Percentiles rank a stretch among this genome's conserved stretches.
Evolutionary conservation across 2,329 filamentous ascomycete genomes (phyloP).

Genomic region (Pseudocercospora cruenta): DNA sequence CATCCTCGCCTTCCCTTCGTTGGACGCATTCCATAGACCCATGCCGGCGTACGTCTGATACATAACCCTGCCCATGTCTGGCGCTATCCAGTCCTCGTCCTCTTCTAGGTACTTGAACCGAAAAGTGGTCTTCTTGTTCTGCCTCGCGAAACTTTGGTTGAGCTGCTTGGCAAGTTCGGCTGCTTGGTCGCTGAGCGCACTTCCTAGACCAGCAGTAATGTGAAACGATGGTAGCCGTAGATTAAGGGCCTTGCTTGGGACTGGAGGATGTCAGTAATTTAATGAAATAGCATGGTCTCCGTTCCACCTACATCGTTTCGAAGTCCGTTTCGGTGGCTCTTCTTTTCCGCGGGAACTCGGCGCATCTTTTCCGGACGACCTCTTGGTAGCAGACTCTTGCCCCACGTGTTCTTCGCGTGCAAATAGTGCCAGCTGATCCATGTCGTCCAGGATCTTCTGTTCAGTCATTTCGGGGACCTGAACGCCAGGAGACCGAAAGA

Average conservation of each 20-base stretch:
- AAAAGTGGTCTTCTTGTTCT: conserved; percentile 13
- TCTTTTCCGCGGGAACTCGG: not conserved
- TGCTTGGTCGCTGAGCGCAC: conserved; percentile 45
- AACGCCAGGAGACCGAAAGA: conserved; percentile 52
- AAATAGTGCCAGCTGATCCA: conserved; percentile 34
- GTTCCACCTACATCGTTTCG: conserved; percentile 38
- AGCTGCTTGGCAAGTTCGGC: conserved; percentile 47
- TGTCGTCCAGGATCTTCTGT: conserved; percentile 34
- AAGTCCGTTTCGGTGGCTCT: conserved; percentile 31
- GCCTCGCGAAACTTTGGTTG: conserved; percentile 44
- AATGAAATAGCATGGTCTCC: not conserved
- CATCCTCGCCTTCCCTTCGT: conserved; percentile 26
- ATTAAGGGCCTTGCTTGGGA: conserved; percentile 46
- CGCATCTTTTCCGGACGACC: conserved; percentile 15
- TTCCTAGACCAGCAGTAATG: conserved; percentile 44
- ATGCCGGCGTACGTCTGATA: conserved; percentile 39
- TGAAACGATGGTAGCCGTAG: conserved; percentile 47
- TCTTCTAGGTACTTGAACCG: conserved; percentile 22
- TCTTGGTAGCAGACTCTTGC: conserved; percentile 30
- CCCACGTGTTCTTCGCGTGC: conserved; percentile 37
- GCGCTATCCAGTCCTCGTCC: conserved; percentile 34
- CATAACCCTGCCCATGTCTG: conserved; percentile 36
- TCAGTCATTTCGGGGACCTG: conserved; percentile 26
- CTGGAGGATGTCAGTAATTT: not conserved
- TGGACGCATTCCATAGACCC: conserved; percentile 30